Evolutionary conservation across 306 rosid genomes (phyloP).

Genomic region (Styphnolobium japonicum): DNA sequence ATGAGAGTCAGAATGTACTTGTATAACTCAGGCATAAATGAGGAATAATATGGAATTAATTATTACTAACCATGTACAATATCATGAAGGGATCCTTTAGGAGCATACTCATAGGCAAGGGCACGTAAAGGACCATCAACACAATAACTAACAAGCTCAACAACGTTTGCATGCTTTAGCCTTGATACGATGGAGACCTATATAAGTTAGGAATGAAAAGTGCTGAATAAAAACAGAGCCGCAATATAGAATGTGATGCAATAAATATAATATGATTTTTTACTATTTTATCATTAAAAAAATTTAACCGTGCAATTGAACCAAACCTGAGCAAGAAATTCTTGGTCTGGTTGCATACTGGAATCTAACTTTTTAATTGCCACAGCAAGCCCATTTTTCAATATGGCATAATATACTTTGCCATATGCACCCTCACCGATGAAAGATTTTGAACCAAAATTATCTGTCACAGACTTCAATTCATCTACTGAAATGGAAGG

Average conservation of each 20-base stretch:
- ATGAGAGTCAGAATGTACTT: not conserved
- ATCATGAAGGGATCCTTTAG: conserved; percentile 80
- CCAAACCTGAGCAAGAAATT: conserved; percentile 75
- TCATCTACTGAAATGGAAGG: conserved; percentile 69
- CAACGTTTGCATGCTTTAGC: conserved; percentile 65
- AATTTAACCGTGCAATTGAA: not conserved
- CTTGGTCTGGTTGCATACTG: conserved; percentile 66
- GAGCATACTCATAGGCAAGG: conserved; percentile 75
- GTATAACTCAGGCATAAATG: not conserved
- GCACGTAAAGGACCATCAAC: conserved; percentile 68
- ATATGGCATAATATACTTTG: conserved; percentile 56
- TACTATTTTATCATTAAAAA: not conserved
- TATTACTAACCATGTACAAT: conserved; percentile 62
- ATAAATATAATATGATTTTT: not conserved
- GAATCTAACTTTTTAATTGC: conserved; percentile 81
- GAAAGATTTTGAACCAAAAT: conserved; percentile 59
- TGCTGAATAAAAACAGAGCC: not conserved
- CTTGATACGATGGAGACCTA: conserved; percentile 84
- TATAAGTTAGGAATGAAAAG: not conserved
- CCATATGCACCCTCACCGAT: conserved; percentile 89
- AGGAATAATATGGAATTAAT: not conserved
- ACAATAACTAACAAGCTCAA: conserved; percentile 69
- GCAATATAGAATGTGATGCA: not conserved
- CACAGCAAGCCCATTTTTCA: conserved; percentile 54
- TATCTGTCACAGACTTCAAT: conserved; percentile 63